Percentiles rank a stretch among this genome's conserved stretches.
These are phyloP conservation scores for Penicillium sp. DNA, from an alignment of 2,329 filamentous ascomycete genomes.

Conservation along the genomic window DNA sequence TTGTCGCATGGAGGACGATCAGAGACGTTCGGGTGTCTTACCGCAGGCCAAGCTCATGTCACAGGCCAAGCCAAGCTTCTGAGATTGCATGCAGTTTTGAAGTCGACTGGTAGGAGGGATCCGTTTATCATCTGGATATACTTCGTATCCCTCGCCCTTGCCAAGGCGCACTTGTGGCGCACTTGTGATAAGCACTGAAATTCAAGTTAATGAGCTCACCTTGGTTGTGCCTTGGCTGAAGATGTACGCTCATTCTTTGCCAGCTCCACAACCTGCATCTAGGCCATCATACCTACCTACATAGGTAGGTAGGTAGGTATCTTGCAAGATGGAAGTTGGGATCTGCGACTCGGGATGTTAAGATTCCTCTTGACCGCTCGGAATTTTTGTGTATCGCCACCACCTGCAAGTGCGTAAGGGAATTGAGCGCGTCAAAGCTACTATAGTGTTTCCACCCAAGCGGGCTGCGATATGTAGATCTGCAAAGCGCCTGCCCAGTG, in stretches of 20 bases:
- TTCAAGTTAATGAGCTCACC: not conserved
- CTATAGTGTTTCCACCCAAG: constrained; percentile 1
- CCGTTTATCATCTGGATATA: not conserved
- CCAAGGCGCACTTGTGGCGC: not conserved
- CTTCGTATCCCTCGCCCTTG: not conserved
- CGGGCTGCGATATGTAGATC: constrained; percentile 10
- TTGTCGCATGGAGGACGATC: constrained; percentile 2
- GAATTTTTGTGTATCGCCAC: not conserved
- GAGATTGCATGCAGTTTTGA: not conserved
- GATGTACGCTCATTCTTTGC: not conserved
- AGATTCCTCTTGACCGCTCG: not conserved
- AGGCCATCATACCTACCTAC: not conserved
- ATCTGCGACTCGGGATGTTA: not conserved
- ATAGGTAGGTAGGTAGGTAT: too few species aligned
- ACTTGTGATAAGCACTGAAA: not conserved
- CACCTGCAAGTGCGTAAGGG: not conserved
- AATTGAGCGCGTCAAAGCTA: not conserved
- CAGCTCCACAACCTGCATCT: not conserved
- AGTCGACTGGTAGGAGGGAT: not conserved
- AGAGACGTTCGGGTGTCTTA: constrained; percentile 2
- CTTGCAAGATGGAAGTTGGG: not conserved
- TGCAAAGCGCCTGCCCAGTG: constrained; percentile 10
- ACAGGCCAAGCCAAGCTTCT: not conserved
- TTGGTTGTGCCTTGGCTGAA: not conserved
- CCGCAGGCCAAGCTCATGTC: too few species aligned